These are phyloP conservation scores for Cutaneotrichosporon sp. DNA, from an alignment of 1,284 basidiomycete genomes.

Conservation along the genomic window DNA sequence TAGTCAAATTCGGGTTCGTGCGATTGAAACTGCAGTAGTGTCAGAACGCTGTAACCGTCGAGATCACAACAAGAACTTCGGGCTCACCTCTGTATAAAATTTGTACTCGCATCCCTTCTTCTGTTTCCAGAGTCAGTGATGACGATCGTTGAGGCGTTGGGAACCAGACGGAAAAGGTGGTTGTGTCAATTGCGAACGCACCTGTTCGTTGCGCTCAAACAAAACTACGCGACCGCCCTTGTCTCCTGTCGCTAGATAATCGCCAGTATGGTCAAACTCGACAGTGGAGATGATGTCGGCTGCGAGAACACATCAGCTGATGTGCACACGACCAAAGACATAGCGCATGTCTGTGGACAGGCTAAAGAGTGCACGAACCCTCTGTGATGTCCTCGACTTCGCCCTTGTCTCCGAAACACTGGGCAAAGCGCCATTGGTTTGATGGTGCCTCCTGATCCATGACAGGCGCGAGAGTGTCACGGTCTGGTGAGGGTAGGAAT, in stretches of 20 bases:
- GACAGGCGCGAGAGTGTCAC: slow-evolving; percentile 16
- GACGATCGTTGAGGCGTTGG: not conserved
- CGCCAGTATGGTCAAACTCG: slow-evolving; percentile 98
- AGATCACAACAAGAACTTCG: slow-evolving; percentile 1
- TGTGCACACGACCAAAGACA: slow-evolving; percentile 1
- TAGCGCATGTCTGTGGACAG: slow-evolving; percentile 2
- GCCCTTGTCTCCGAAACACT: slow-evolving; percentile 99
- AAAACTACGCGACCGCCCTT: slow-evolving; percentile 98
- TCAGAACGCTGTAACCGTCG: not conserved
- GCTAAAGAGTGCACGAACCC: slow-evolving; percentile 55
- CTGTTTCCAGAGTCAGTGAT: slow-evolving; percentile 50
- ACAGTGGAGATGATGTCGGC: slow-evolving; percentile 99
- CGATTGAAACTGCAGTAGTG: slow-evolving; percentile 64
- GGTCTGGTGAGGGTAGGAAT: slow-evolving; percentile 1
- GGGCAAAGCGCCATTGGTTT: slow-evolving; percentile 95
- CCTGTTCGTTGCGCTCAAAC: slow-evolving; percentile 96
- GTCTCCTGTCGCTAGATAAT: slow-evolving; percentile 98
- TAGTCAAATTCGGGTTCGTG: slow-evolving; percentile 99
- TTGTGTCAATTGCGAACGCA: slow-evolving; percentile 51
- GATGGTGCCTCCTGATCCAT: slow-evolving; percentile 64
- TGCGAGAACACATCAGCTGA: slow-evolving; percentile 42
- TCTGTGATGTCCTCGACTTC: slow-evolving; percentile 99
- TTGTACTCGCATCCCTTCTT: slow-evolving; percentile 99
- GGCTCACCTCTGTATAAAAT: slow-evolving; percentile 83
- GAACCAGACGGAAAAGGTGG: not conserved